Percentiles rank a stretch among this genome's conserved stretches.
phyloP scores from a whole-genome alignment of 352 stramenopile genomes.

The Peronosclerospora sorghi region DNA sequence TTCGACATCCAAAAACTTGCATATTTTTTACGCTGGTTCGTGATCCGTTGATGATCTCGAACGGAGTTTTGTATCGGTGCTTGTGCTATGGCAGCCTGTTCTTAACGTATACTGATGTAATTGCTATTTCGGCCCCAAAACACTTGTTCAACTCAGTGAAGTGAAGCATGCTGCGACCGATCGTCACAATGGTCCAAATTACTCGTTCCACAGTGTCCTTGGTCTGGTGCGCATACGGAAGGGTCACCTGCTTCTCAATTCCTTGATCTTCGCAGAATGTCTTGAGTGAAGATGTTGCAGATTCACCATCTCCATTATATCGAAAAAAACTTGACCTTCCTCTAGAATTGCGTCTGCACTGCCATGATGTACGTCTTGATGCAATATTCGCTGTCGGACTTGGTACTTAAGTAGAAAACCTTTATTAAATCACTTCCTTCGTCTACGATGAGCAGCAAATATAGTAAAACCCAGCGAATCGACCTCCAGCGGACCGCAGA shows the following conservation, averaged over 20 bases:
- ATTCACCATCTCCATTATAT: not conserved
- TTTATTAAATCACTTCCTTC: not conserved
- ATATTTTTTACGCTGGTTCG: not conserved
- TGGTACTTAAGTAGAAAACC: not conserved
- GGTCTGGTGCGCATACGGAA: not conserved
- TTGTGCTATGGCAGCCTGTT: not conserved
- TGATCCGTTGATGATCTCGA: not conserved
- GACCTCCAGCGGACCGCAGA: not conserved
- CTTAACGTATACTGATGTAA: not conserved
- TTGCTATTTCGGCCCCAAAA: not conserved
- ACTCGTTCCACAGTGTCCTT: not conserved
- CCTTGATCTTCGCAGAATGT: not conserved
- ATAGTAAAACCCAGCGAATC: not conserved
- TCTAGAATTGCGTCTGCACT: not conserved
- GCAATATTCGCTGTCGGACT: not conserved
- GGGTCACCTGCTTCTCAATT: not conserved
- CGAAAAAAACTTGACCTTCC: not conserved
- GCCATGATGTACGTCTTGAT: not conserved
- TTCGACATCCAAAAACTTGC: not conserved
- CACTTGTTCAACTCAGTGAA: not conserved
- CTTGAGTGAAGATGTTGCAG: not conserved
- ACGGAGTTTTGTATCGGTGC: not conserved
- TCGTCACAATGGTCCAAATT: not conserved
- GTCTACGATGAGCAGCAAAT: not conserved
- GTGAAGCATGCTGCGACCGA: not conserved